Base-by-base conservation (phyloP, 805 yeast species). In the Ogataea nonfermentans region DNA sequence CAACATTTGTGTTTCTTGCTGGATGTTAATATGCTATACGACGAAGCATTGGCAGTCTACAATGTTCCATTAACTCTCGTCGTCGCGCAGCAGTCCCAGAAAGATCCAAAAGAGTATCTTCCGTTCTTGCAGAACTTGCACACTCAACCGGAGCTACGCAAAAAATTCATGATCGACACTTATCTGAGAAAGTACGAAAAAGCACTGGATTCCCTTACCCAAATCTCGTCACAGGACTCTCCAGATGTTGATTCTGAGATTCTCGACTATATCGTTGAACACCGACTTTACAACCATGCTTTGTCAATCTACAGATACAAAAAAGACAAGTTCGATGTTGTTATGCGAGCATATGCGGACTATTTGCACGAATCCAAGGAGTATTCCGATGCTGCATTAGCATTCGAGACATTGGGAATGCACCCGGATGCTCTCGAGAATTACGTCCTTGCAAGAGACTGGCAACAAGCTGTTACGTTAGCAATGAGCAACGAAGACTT, bases 61-160 rank as follows among this genome's bases (percentile, higher is more conserved):
- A 84, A 93, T 57, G 80, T 93, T 29, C 80, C 81, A 41, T 67
- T 91, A 53, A 78, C 98, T 0, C 71, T 93, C 41, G 71, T 75
- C 9, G 81, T 93, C 43, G 99, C 99, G 0, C 98, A 95, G 59
- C 93, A 89, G 56, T 89, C 97, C 0, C 98, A 91, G 62, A 90
- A 84, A 71, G 99, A 93, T 65, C 99, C 99, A 16, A 88, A 90
- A 55, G 99, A 93, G 62, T 93, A 93, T 52, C 67, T 93, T 37
- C 96, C 99, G 36, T 93, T 93, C 62, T 71, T 93, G 49, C 95
- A 88, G 55, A 73, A 79, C 33, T 68, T 93, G 38, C 83, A 86
- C 49, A 76, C 75, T 28, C 85, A 83, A 60, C 66, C 76, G 1
- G 81, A 76, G 5, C 61, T 79, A 40, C 76, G 95, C 44, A 78